phyloP scores from a whole-genome alignment of 495 filamentous ascomycete genomes.

The Xylaria grammica region DNA sequence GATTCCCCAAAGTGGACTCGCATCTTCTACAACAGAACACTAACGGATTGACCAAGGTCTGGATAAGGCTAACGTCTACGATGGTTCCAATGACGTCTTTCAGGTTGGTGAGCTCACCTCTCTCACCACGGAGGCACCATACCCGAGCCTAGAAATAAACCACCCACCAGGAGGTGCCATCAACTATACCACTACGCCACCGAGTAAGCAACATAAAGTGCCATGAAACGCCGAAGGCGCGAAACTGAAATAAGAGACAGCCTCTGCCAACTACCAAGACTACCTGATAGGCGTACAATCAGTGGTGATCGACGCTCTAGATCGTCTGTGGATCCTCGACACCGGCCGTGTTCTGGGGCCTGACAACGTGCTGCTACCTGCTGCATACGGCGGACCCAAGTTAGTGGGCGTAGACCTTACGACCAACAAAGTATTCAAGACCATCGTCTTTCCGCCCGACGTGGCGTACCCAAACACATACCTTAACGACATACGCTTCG shows the following conservation, averaged over 20 bases:
- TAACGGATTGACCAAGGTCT: neutral
- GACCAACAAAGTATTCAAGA: conserved; percentile 40
- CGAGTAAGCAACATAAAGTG: neutral
- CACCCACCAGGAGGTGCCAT: conserved; percentile 38
- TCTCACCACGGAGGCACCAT: conserved; percentile 41
- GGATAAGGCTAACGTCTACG: conserved; percentile 32
- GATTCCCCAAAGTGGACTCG: conserved; percentile 8
- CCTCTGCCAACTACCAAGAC: conserved; percentile 36
- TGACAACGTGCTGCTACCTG: conserved; percentile 43
- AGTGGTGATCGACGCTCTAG: conserved; percentile 43
- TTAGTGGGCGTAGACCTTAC: conserved; percentile 44
- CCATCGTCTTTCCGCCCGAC: conserved; percentile 41
- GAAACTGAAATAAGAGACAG: conserved; percentile 32
- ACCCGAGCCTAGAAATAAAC: conserved; percentile 41
- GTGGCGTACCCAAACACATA: conserved; percentile 47
- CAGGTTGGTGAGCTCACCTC: conserved; percentile 40
- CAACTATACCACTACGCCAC: conserved; percentile 22
- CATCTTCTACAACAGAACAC: neutral
- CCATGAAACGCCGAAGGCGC: neutral
- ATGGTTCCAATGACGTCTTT: conserved; percentile 21
- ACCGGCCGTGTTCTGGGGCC: conserved; percentile 45
- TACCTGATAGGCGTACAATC: conserved; percentile 49
- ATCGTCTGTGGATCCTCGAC: conserved; percentile 50
- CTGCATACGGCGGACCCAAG: conserved; percentile 47
- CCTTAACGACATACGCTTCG: conserved; percentile 50